Base-by-base conservation (phyloP, 805 yeast genomes). In the Clavispora fructus region DNA sequence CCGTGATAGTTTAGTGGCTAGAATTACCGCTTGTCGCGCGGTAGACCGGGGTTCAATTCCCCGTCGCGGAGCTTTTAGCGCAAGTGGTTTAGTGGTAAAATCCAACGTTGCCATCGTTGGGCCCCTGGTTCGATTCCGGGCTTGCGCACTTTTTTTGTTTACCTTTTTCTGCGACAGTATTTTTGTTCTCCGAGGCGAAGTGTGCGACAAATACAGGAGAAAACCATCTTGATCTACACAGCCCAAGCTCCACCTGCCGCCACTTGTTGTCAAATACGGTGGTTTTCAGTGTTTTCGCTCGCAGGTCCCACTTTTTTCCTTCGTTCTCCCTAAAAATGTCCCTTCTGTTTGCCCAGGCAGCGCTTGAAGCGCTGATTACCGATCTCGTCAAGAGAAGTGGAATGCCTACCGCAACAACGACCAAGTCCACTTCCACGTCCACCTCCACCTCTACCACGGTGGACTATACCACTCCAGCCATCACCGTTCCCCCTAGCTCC, bases 401-500 rank as follows among this genome's bases (percentile, higher is more conserved):
- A 12, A 40, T 40, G 42, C 42, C 42, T 8, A 40, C 42, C 30
- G 17, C 16, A 7, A 14, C 38, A 12, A 25, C 43, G 31, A 30
- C 44, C n/a, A 45, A 44, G 16, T 30, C 35, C 26, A 4, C 31
- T 19, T 49, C 54, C 35, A 55, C 62, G 14, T 41, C 57, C 1
- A 44, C 55, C n/a, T 37, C 53, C 29, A 32, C 58, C 9, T 43
- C 62, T 8, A 37, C 51, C 23, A 41, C 59, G 2, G 45, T 46
- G 6, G 45, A 64, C 16, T 69, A 46, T 45, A 73, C 79, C 17
- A 70, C 79, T 8, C 83, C 83, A 1, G 52, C 74, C 1, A 67
- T 80, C 13, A 63, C 74, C 1, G 78, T 82, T 11, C 95, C 95
- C 0, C 68, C 83, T 1, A 72, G 78, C 35, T 55, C 54, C 14